phyloP scores from a whole-genome alignment of 192 early-diverging fungal genomes.

The Coemansia sp. region DNA sequence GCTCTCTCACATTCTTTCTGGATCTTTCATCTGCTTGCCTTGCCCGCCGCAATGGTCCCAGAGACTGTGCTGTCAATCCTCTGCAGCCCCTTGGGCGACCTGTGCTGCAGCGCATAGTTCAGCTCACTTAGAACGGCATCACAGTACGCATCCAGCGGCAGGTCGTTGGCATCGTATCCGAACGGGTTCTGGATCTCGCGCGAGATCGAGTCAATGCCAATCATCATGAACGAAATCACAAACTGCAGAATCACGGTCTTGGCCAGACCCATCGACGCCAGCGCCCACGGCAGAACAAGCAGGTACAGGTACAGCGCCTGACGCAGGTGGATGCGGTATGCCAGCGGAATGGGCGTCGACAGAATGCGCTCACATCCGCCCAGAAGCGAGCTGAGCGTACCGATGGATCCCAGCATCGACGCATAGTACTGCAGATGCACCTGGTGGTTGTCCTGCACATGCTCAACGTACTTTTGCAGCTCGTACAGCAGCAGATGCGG shows the following conservation, averaged over 20 bases:
- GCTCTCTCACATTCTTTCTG: background rate
- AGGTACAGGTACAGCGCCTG: slow-evolving; percentile 79
- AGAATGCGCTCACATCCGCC: slow-evolving; percentile 81
- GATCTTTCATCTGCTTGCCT: background rate
- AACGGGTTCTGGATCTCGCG: slow-evolving; percentile 94
- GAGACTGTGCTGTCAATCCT: slow-evolving; percentile 22
- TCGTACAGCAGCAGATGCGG: slow-evolving; percentile 66
- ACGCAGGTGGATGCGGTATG: slow-evolving; percentile 86
- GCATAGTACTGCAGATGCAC: slow-evolving; percentile 38
- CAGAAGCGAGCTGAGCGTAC: slow-evolving; percentile 58
- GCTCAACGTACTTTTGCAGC: slow-evolving; percentile 58
- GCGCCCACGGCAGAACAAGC: slow-evolving; percentile 78
- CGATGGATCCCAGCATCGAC: slow-evolving; percentile 56
- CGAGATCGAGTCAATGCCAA: slow-evolving; percentile 86
- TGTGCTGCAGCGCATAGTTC: slow-evolving; percentile 28
- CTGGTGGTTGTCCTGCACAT: slow-evolving; percentile 54
- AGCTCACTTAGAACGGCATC: slow-evolving; percentile 46
- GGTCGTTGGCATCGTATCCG: slow-evolving; percentile 76
- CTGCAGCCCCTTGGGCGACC: slow-evolving; percentile 27
- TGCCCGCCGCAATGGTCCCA: background rate
- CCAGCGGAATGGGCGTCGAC: slow-evolving; percentile 82
- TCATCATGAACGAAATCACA: slow-evolving; percentile 69
- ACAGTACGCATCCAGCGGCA: slow-evolving; percentile 61
- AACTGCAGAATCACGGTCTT: slow-evolving; percentile 68
- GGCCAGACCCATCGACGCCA: slow-evolving; percentile 58